Evolutionary conservation across 2,329 filamentous ascomycete species (phyloP), one percentile per base, ranked within the genome.

Genomic region (Monilinia aucupariae): DNA sequence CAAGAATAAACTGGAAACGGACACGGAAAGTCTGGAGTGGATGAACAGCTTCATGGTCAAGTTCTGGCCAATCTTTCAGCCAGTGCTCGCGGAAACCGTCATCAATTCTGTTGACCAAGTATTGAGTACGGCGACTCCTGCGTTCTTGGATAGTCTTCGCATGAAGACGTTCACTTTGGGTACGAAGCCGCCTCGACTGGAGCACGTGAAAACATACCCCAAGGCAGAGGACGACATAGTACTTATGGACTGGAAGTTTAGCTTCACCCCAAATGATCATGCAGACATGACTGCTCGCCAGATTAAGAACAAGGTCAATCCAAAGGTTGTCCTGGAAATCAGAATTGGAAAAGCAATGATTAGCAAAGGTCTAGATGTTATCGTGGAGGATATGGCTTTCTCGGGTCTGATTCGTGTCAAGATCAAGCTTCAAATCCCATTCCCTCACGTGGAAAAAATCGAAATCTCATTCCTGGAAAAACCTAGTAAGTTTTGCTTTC

Each of bases 211-310:
- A 81, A 96, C 94, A 0, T 97, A 99, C 71, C 93, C 93, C 64
- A 96, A 94, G 76, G 91, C 90, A 1, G 91, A 97, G 70, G 92
- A 97, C 67, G 94, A 99, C 73, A 87, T 92, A 64, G 91, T 99
- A 49, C 85, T 97, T 72, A 99, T 99, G 94, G 94, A 99, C 75
- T 99, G 94, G 94, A 96, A 96, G 73, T 99, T 99, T 77, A 97
- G 93, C 81, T 99, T 99, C 78, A 97, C 91, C 0, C 94, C 94
- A 41, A 97, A 94, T 69, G 96, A 99, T 75, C 90, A 85, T 3
- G 87, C 90, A 68, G 94, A 99, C 75, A 85, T 99, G 83, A 99
- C 94, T 2, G 81, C 88, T 2, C 86, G 89, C 65, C 94, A 99
- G 75, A 78, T 97, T 72, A 93, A 90, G 80, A 92, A 92, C 80